These are phyloP conservation scores for Axilococcus clingmanii DNA, from an alignment of 139 green algal genomes.

Conservation along the genomic window DNA sequence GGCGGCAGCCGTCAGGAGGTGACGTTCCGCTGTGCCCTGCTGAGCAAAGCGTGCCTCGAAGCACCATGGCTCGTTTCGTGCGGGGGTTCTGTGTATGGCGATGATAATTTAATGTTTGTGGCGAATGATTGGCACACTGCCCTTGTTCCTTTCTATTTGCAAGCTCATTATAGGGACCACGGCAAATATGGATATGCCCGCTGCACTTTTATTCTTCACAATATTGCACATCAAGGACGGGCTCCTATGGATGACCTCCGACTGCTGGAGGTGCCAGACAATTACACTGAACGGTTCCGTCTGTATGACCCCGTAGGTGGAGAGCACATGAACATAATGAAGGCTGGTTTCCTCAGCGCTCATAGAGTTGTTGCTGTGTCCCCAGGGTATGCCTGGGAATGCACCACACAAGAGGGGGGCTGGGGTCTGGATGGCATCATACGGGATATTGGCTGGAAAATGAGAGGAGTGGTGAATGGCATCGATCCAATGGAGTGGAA, in stretches of 20 bases:
- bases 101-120: slow-evolving; percentile 79
- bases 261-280: slow-evolving; percentile 66
- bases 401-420: slow-evolving; percentile 88
- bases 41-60: slow-evolving; percentile 77
- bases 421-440: slow-evolving; percentile 87
- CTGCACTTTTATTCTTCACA: slow-evolving; percentile 79
- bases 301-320: slow-evolving; percentile 87
- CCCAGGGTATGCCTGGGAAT: slow-evolving; percentile 92
- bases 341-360: slow-evolving; percentile 73
- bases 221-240: slow-evolving; percentile 89
- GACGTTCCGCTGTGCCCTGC: slow-evolving; percentile 63
- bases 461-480: slow-evolving; percentile 79
- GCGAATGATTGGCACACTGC: slow-evolving; percentile 93
- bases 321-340: slow-evolving; percentile 98
- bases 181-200: slow-evolving; percentile 84
- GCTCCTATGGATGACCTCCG: slow-evolving; percentile 74
- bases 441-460: slow-evolving; percentile 72
- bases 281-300: slow-evolving; percentile 56
- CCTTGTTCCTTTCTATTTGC: slow-evolving; percentile 83
- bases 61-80: slow-evolving; percentile 78
- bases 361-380: slow-evolving; percentile 43
- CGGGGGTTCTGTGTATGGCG: slow-evolving; percentile 70
- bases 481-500: slow-evolving; percentile 86
- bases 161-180: slow-evolving; percentile 94
- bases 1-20: slow-evolving; percentile 57